Evolutionary conservation across 306 rosid genomes (phyloP), one percentile per base, ranked within the genome.

Genomic region (Begonia loranthoides): DNA sequence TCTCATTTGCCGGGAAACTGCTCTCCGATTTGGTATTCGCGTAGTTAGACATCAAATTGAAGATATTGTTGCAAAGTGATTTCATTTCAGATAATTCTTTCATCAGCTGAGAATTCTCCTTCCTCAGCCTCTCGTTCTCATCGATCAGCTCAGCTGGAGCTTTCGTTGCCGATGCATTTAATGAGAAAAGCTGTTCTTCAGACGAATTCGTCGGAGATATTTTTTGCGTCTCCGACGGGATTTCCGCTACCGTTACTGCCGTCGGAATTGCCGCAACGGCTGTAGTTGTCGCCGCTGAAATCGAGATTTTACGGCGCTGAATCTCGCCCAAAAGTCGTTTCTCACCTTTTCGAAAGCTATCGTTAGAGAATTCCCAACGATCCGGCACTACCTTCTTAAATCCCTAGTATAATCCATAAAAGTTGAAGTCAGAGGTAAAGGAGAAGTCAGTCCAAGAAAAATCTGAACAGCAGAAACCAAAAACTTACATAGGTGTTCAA

Each of bases 331-430:
- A 65, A 36, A 90, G 88, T 17, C 67, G 78, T 44, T 76, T 90
- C 50, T 78, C 73, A 1, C 94, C 94, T 49, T 60, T 62, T 14
- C 86, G 86, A 6, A 90, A 90, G 57, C 0, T 78, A 12, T 86
- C 95, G 69, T 90, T 86, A 1, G 82, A 67, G 54, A 90, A 90
- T 60, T 90, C 99, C 94, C 95, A 90, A 12, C 99, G 92, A 55
- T 90, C 95, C 44, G 94, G 81, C 17, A 80, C 84, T 3, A 90
- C 85, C 36, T 90, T 90, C 21, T 82, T 69, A 55, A 90, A 90
- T 68, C 95, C 92, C 95, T 90, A 45, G 10, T 4, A 6, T 51
- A 66, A 52, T 8, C 52, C 50, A 33, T 15, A 12, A 49, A 24
- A 51, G 14, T 13, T 4, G 13, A 50, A 24, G 5, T 0, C 17